Evolutionary conservation across 352 stramenopile species (phyloP), one percentile per base, ranked within the genome.

Genomic region (Globisporangium rhizosaccharum): DNA sequence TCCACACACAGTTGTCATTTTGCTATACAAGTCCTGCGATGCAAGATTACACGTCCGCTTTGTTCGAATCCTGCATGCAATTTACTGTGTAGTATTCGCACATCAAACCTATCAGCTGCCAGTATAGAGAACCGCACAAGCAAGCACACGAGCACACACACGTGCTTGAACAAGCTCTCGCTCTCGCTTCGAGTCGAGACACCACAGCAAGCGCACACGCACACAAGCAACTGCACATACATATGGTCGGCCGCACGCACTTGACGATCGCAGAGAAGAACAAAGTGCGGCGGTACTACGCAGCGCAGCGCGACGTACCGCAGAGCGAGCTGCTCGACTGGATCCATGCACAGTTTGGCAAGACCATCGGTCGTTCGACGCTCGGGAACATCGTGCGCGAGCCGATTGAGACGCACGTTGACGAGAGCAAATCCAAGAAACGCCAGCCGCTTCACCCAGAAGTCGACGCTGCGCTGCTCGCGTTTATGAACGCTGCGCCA

Each of bases 221-320:
- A 33, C 28, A 7, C 28, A 3, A 6, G 28, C 28, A 33, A 33
- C 28, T 33, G 28, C 28, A 6, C 28, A 17, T 7, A 6, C 28
- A 17, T 7, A 59, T 53, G 54, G 6, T 42, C 17, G 51, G 44
- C 54, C 54, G 54, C 45, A 59, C 54, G 44, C 54, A 53, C 30
- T 44, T 59, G 44, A 59, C 54, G 44, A 59, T 59, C 54, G 54
- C 54, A 8, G 54, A 59, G 44, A 59, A 59, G 54, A 59, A 59
- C 54, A 44, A 59, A n/a, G 18, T 59, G 54, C 44, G 54, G 54
- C 44, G 44, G 17, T 52, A 53, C 18, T 12, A 53, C 30, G 44
- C 47, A 17, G n/a, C 54, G 30, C 54, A 59, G 54, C 18, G 28
- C 28, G 44, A 52, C 7, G 20, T 46, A 28, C 28, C 44, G n/a